Percentiles rank a stretch among this genome's conserved stretches.
phyloP scores from a whole-genome alignment of 1,284 basidiomycete genomes.

The Ceratorhiza oryzae-sativae region DNA sequence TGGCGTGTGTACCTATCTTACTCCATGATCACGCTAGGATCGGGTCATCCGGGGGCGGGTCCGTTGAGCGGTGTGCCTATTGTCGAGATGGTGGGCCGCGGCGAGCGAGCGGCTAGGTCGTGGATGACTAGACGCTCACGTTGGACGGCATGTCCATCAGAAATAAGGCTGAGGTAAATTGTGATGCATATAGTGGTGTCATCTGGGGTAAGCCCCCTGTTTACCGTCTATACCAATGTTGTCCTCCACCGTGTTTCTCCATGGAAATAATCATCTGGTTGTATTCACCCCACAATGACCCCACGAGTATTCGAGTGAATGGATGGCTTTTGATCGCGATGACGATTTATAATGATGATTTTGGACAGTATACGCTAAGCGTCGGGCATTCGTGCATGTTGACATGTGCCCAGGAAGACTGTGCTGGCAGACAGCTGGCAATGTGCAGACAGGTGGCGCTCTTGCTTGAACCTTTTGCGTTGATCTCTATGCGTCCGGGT shows the following conservation, averaged over 20 bases:
- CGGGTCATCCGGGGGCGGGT: not conserved
- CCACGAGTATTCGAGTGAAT: not conserved
- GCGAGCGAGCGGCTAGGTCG: not conserved
- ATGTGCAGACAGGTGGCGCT: constrained; percentile 6
- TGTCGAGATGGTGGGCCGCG: not conserved
- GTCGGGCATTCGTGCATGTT: not conserved
- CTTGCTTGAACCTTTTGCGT: not conserved
- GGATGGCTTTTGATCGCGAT: not conserved
- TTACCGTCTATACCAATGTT: not conserved
- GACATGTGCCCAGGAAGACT: not conserved
- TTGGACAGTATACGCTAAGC: not conserved
- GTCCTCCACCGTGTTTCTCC: not conserved
- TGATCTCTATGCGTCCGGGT: not conserved
- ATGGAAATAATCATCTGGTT: constrained; percentile 16
- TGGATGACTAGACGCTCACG: not conserved
- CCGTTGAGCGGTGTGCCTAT: not conserved
- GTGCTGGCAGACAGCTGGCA: not conserved
- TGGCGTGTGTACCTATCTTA: not conserved
- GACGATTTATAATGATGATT: not conserved
- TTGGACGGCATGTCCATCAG: constrained; percentile 10
- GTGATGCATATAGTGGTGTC: constrained; percentile 1
- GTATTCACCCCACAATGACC: not conserved
- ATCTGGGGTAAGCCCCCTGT: constrained; percentile 1
- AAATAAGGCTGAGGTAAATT: not conserved
- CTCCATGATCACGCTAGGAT: constrained; percentile 3